phyloP scores from a whole-genome alignment of 345 rosid species.

The Brassica napus region Da-Ae NC_063440.1:23699001-23699500 shows the following conservation, averaged over 20 bases:
- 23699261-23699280: slow-evolving; percentile 19
- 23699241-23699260: slow-evolving; percentile 2
- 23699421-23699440: neutral
- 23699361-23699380: slow-evolving; percentile 60
- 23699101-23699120: slow-evolving; percentile 5
- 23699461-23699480: slow-evolving; percentile 15
- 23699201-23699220: slow-evolving; percentile 13
- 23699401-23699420: slow-evolving; percentile 16
- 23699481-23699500: slow-evolving; percentile 49
- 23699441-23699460: slow-evolving; percentile 11
- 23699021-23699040: slow-evolving; percentile 79
- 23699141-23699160: slow-evolving; percentile 16
- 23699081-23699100: slow-evolving; percentile 2
- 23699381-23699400: slow-evolving; percentile 57
- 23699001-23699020: slow-evolving; percentile 64
- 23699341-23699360: slow-evolving; percentile 76
- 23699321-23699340: slow-evolving; percentile 31
- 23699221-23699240: slow-evolving; percentile 12
- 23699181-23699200: neutral
- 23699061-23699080: neutral
- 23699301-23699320: slow-evolving; percentile 44
- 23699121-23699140: slow-evolving; percentile 4
- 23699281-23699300: slow-evolving; percentile 64
- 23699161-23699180: neutral
- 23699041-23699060: slow-evolving; percentile 42